A percentile compares a stretch with the other conserved stretches of the same genome.
Conservation (phyloP, 2,329 filamentous ascomycete species). For the Xylaria sp. region DNA sequence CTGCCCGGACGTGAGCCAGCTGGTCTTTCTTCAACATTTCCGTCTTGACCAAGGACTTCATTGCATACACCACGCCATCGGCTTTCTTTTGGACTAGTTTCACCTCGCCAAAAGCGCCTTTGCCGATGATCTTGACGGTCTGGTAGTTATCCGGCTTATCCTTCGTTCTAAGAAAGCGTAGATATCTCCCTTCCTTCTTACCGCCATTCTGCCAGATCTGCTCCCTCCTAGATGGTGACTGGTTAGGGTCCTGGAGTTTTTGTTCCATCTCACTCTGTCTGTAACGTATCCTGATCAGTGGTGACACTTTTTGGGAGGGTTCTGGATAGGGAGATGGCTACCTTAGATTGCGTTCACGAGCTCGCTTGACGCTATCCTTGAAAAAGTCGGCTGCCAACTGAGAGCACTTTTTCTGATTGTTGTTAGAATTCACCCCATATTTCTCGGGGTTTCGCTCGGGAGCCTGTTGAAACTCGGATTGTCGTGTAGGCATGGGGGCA, state of each 20-base stretch:
- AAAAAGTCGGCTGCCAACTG: slow-evolving; percentile 89
- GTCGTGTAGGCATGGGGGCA: slow-evolving; percentile 71
- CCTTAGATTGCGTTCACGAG: slow-evolving; percentile 94
- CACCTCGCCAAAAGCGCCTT: slow-evolving; percentile 98
- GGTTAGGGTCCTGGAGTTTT: slow-evolving; percentile 79
- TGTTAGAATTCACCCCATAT: slow-evolving; percentile 71
- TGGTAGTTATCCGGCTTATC: slow-evolving; percentile 94
- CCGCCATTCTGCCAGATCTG: slow-evolving; percentile 86
- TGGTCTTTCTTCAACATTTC: slow-evolving; percentile 99
- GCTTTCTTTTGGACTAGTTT: slow-evolving; percentile 96
- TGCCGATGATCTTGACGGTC: slow-evolving; percentile 97
- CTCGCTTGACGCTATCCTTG: slow-evolving; percentile 97
- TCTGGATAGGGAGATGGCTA: slow-evolving; percentile 50
- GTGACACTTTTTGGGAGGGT: background rate
- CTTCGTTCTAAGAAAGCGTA: slow-evolving; percentile 92
- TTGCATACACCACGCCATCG: slow-evolving; percentile 95
- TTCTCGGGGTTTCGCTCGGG: slow-evolving; percentile 90
- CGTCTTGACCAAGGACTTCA: slow-evolving; percentile 98
- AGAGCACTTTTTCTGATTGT: slow-evolving; percentile 76
- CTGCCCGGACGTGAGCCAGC: slow-evolving; percentile 93
- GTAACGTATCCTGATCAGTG: slow-evolving; percentile 42
- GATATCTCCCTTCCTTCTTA: slow-evolving; percentile 88
- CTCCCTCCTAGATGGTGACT: slow-evolving; percentile 80
- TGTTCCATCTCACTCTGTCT: slow-evolving; percentile 94
- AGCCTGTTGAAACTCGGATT: slow-evolving; percentile 78